Evolutionary conservation across 108 stramenopile genomes (phyloP).

Genomic region (Thalassiosira profunda): DNA sequence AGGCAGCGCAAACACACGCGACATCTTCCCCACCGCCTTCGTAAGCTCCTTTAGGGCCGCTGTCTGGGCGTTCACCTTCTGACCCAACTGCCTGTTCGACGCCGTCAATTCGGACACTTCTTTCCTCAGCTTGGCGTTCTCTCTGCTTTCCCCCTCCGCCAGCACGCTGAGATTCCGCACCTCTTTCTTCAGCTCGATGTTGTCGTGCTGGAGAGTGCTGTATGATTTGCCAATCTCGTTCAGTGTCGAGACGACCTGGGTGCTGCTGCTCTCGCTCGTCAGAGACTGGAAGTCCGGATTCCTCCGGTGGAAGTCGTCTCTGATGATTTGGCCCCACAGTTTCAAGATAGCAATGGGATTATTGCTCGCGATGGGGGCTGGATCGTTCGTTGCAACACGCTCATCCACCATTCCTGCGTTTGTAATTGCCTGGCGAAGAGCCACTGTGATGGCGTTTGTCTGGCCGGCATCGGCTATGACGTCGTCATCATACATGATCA

Average conservation of each 20-base stretch:
- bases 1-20: not conserved
- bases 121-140: not conserved
- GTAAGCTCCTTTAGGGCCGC: too few species aligned
- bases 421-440: not conserved
- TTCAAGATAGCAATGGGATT: not conserved
- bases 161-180: not conserved
- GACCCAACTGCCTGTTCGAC: too few species aligned
- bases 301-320: not conserved
- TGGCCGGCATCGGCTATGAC: not conserved
- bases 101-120: not conserved
- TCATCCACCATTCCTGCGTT: not conserved
- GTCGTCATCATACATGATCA: slow-evolving; percentile 3
- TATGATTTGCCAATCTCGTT: not conserved
- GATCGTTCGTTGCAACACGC: not conserved
- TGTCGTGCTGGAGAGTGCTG: not conserved
- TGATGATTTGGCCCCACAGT: not conserved
- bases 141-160: not conserved
- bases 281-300: slow-evolving; percentile 12
- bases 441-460: not conserved
- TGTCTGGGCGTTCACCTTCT: too few species aligned
- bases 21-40: not conserved
- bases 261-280: not conserved
- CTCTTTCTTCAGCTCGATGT: not conserved
- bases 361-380: not conserved
- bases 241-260: not conserved